These are phyloP conservation scores for Magnusiomyces tetraspermus DNA, from an alignment of 1,139 yeast genomes.

Conservation along the genomic window DNA sequence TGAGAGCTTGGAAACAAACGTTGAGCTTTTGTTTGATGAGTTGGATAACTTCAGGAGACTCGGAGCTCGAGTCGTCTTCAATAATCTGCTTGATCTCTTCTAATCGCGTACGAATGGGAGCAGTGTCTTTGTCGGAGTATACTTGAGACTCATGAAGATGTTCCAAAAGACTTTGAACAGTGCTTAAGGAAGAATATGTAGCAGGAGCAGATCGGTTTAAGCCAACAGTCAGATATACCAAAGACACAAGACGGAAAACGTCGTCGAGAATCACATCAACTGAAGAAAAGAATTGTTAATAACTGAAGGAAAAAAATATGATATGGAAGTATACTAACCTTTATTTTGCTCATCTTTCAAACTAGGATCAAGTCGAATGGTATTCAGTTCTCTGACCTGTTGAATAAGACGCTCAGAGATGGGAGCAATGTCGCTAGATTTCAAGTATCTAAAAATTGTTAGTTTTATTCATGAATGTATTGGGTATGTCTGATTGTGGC, in stretches of 20 bases:
- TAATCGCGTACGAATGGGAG: slow-evolving; percentile 63
- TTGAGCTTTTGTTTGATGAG: slow-evolving; percentile 26
- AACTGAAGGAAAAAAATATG: neutral
- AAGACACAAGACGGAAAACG: slow-evolving; percentile 72
- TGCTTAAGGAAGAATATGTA: slow-evolving; percentile 76
- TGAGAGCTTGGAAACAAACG: slow-evolving; percentile 23
- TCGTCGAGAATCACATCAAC: slow-evolving; percentile 78
- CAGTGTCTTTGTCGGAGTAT: slow-evolving; percentile 72
- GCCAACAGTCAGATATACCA: slow-evolving; percentile 87
- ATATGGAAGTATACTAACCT: neutral
- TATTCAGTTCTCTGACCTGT: slow-evolving; percentile 28
- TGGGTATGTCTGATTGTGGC: no score
- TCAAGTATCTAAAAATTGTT: slow-evolving; percentile 37
- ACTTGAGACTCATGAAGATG: slow-evolving; percentile 75
- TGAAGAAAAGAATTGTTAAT: slow-evolving; percentile 5
- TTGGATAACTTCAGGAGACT: slow-evolving; percentile 25
- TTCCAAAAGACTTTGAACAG: slow-evolving; percentile 71
- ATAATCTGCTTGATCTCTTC: slow-evolving; percentile 59
- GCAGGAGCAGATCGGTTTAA: slow-evolving; percentile 86
- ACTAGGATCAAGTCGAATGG: slow-evolving; percentile 26
- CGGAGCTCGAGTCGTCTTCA: slow-evolving; percentile 20
- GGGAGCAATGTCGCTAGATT: slow-evolving; percentile 42
- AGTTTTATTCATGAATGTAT: no score
- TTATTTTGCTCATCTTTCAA: slow-evolving; percentile 20
- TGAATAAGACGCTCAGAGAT: slow-evolving; percentile 36